phyloP scores from a whole-genome alignment of 352 stramenopile genomes.

The Phytophthora syringae region DNA sequence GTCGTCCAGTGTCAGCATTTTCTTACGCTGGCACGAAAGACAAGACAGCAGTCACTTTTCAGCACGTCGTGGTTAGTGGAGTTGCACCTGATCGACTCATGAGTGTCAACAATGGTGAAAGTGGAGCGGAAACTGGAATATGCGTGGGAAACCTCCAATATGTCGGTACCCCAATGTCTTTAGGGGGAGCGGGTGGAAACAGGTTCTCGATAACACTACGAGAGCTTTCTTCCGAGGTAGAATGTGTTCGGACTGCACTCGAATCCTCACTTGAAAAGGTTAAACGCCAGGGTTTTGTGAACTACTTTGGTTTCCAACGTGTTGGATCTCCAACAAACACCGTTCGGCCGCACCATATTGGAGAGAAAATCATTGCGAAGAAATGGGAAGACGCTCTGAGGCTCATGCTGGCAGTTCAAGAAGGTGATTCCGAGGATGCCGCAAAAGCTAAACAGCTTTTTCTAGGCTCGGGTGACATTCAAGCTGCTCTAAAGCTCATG shows the following conservation, averaged over 20 bases:
- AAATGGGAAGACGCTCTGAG: slow-evolving; percentile 63
- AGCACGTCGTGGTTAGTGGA: slow-evolving; percentile 65
- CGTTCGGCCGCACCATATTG: slow-evolving; percentile 73
- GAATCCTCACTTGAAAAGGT: slow-evolving; percentile 38
- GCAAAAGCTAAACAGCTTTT: slow-evolving; percentile 54
- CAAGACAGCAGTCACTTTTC: slow-evolving; percentile 72
- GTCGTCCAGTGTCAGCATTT: slow-evolving; percentile 59
- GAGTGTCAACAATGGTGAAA: slow-evolving; percentile 35
- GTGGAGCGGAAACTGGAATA: slow-evolving; percentile 21
- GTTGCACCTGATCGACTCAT: slow-evolving; percentile 54
- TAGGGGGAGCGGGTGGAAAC: slow-evolving; percentile 67
- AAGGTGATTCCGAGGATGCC: slow-evolving; percentile 44
- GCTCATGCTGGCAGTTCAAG: slow-evolving; percentile 50
- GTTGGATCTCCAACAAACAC: slow-evolving; percentile 55
- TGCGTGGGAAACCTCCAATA: slow-evolving; percentile 64
- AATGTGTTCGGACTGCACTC: slow-evolving; percentile 26
- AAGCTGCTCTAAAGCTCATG: slow-evolving; percentile 64
- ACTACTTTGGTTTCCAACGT: slow-evolving; percentile 88
- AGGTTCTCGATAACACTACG: slow-evolving; percentile 68
- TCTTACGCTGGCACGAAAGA: slow-evolving; percentile 79
- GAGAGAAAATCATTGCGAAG: slow-evolving; percentile 64
- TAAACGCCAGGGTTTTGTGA: slow-evolving; percentile 57
- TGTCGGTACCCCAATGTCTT: slow-evolving; percentile 50
- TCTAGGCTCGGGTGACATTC: slow-evolving; percentile 49
- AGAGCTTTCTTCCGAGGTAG: slow-evolving; percentile 28